Conservation (phyloP, 768 basidiomycete genomes). For the Sporobolomyces roseus region DNA sequence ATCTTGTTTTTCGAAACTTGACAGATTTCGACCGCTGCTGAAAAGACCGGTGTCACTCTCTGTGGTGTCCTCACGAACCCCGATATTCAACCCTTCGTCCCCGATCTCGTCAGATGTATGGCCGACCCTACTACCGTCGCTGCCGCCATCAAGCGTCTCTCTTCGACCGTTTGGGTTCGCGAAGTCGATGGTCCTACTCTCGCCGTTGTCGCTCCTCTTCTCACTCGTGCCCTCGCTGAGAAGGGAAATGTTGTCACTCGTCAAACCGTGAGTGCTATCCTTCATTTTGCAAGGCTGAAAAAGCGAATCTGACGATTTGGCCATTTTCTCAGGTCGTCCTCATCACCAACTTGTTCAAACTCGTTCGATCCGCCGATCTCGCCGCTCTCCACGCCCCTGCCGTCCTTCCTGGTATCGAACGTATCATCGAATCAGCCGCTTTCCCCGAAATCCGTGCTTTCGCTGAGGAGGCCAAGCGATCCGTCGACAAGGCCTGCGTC, state of each 20-base stretch:
- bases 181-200: conserved; percentile 96
- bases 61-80: conserved; percentile 89
- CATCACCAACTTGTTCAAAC: conserved; percentile 93
- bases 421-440: conserved; percentile 81
- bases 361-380: conserved; percentile 83
- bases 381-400: conserved; percentile 83
- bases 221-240: conserved; percentile 86
- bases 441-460: conserved; percentile 99
- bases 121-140: conserved; percentile 75
- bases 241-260: conserved; percentile 95
- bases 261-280: conserved; percentile 57
- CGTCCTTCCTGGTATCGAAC: conserved; percentile 83
- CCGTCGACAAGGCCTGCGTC: conserved; percentile 53
- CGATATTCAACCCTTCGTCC: conserved; percentile 83
- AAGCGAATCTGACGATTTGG: neutral
- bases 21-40: conserved; percentile 77
- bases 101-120: conserved; percentile 90
- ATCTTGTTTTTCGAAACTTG: neutral
- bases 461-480: conserved; percentile 72
- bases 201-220: conserved; percentile 87
- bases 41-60: conserved; percentile 82
- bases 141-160: conserved; percentile 88
- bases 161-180: conserved; percentile 91
- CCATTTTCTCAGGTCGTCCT: conserved; percentile 60
- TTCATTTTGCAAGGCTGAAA: neutral